phyloP scores from a whole-genome alignment of 371 early-diverging fungal species.

The Mortierella sp. region DNA sequence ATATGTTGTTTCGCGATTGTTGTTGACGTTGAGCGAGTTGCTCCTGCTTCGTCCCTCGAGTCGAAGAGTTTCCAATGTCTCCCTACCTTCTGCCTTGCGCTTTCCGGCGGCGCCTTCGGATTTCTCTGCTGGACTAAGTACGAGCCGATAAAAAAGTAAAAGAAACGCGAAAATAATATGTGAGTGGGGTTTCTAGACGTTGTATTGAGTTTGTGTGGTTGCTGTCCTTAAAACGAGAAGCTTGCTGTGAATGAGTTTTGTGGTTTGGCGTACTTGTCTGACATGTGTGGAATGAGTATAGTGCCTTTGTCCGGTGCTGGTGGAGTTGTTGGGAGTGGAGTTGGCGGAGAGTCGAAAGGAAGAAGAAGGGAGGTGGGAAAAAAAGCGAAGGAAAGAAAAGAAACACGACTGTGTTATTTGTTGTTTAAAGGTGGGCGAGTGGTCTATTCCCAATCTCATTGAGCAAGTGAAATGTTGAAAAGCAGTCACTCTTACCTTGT shows the following conservation, averaged over 20 bases:
- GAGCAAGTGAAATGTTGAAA: too few relatives aligned
- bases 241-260: background rate
- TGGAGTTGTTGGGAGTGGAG: background rate
- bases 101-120: conserved; percentile 32
- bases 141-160: background rate
- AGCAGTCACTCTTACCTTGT: too few relatives aligned
- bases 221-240: background rate
- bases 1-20: background rate
- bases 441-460: too few relatives aligned
- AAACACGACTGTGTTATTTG: background rate
- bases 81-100: conserved; percentile 46
- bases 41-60: background rate
- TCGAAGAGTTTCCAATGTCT: too few relatives aligned
- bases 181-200: background rate
- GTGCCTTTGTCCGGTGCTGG: background rate
- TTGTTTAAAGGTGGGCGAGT: background rate
- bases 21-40: background rate
- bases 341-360: background rate
- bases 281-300: background rate
- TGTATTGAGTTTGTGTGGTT: background rate
- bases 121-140: conserved; percentile 13
- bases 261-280: background rate
- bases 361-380: background rate
- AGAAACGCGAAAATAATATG: background rate
- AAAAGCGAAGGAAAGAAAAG: background rate